phyloP scores from a whole-genome alignment of 768 basidiomycete species.

The Phaffia australis region DNA sequence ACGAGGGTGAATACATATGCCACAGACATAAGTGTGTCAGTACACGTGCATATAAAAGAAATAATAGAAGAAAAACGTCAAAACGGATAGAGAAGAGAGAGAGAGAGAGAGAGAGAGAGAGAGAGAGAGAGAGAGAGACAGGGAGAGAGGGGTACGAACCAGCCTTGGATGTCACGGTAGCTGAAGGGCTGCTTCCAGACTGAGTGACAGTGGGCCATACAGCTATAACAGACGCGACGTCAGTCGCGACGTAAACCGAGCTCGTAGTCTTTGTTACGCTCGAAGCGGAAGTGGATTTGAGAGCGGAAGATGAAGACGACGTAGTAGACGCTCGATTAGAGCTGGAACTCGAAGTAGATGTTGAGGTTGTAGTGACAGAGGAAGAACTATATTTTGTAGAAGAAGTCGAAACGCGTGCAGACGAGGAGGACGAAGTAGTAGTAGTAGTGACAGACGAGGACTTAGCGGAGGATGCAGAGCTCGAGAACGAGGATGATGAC shows the following conservation, averaged over 20 bases:
- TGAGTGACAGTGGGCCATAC: slow-evolving; percentile 9
- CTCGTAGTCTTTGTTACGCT: too few relatives aligned
- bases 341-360: neutral
- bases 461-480: neutral
- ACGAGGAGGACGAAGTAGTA: too few relatives aligned
- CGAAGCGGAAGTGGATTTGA: too few relatives aligned
- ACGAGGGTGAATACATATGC: too few relatives aligned
- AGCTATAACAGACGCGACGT: too few relatives aligned
- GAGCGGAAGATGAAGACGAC: neutral
- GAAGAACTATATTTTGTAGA: neutral
- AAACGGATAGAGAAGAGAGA: neutral
- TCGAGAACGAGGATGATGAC: neutral
- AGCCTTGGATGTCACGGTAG: neutral
- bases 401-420: neutral
- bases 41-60: too few relatives aligned
- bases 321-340: neutral
- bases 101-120: neutral
- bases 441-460: neutral
- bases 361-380: neutral
- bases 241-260: too few relatives aligned
- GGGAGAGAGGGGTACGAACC: neutral
- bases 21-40: too few relatives aligned
- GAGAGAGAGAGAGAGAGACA: neutral
- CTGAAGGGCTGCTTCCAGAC: slow-evolving; percentile 1
- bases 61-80: neutral